phyloP scores from a whole-genome alignment of 495 filamentous ascomycete genomes.

The Penicillium salamii region DNA sequence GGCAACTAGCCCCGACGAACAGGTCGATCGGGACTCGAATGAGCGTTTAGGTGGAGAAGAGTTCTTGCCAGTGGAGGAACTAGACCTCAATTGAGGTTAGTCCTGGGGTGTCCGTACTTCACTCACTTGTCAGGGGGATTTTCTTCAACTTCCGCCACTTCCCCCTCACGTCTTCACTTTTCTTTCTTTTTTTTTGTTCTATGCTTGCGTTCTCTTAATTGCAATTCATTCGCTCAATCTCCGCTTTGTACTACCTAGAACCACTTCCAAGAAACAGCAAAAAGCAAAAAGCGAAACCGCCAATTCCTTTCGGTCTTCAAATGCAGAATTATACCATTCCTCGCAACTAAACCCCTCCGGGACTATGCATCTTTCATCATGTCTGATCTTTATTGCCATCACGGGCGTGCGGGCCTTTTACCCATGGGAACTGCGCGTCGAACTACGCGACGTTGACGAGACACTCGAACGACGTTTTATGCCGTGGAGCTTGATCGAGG shows the following conservation, averaged over 20 bases:
- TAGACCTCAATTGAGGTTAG: neutral
- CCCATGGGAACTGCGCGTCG: constrained; percentile 26
- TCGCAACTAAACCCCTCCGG: constrained; percentile 21
- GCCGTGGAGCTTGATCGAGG: constrained; percentile 24
- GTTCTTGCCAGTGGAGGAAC: neutral
- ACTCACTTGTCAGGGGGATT: constrained; percentile 13
- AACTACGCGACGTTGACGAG: constrained; percentile 6
- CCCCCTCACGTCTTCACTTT: constrained; percentile 18
- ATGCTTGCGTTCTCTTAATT: neutral
- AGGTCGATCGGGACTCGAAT: constrained; percentile 12
- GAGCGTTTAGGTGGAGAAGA: constrained; percentile 1
- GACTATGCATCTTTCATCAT: constrained; percentile 39
- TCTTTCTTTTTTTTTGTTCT: constrained; percentile 14
- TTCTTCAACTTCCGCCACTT: constrained; percentile 8
- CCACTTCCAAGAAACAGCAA: no score
- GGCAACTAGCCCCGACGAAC: constrained; percentile 1
- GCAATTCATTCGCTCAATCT: constrained; percentile 7
- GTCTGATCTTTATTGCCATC: constrained; percentile 24
- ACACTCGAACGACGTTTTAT: constrained; percentile 32
- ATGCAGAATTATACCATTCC: constrained; percentile 13
- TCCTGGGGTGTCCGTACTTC: no score
- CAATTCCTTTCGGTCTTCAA: constrained; percentile 3
- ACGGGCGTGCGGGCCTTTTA: constrained; percentile 34
- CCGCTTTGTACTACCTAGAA: no score
- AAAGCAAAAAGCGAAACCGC: neutral